Conservation (phyloP, 2,329 filamentous ascomycete genomes). For the Zopfia rhizophila region DNA sequence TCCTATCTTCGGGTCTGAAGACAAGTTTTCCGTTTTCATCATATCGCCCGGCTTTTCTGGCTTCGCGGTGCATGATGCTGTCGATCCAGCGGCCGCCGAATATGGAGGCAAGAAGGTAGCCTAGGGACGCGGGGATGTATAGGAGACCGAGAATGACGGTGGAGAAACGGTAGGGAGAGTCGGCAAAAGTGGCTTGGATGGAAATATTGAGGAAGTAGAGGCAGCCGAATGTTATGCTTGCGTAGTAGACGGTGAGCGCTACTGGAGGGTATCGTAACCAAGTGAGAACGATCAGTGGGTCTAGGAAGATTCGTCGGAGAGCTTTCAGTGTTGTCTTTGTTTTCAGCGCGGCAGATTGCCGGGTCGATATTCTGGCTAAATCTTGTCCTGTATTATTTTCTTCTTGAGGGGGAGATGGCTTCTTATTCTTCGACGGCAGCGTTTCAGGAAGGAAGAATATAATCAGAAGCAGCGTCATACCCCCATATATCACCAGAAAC, state of each 20-base stretch:
- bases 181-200: constrained; percentile 48
- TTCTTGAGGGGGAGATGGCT: constrained; percentile 6
- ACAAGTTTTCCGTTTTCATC: constrained; percentile 48
- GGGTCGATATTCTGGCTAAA: constrained; percentile 42
- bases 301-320: constrained; percentile 50
- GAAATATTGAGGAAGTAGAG: constrained; percentile 54
- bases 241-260: constrained; percentile 52
- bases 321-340: constrained; percentile 40
- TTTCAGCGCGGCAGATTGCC: constrained; percentile 45
- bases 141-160: constrained; percentile 50
- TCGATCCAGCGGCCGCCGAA: constrained; percentile 55
- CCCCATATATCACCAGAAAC: constrained; percentile 53
- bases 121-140: constrained; percentile 50
- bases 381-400: constrained; percentile 20
- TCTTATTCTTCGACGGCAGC: constrained; percentile 26
- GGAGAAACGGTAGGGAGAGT: constrained; percentile 46
- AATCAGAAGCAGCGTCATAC: constrained; percentile 42
- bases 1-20: constrained; percentile 51
- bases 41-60: constrained; percentile 47
- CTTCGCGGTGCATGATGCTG: constrained; percentile 53
- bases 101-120: constrained; percentile 47
- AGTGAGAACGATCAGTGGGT: constrained; percentile 50
- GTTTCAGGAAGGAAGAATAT: constrained; percentile 50
- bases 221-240: constrained; percentile 51
- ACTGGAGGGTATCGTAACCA: constrained; percentile 53